Percentiles rank a stretch among this genome's conserved stretches.
Conservation (phyloP, 2,329 filamentous ascomycete species). For the Claviceps maximensis region DNA sequence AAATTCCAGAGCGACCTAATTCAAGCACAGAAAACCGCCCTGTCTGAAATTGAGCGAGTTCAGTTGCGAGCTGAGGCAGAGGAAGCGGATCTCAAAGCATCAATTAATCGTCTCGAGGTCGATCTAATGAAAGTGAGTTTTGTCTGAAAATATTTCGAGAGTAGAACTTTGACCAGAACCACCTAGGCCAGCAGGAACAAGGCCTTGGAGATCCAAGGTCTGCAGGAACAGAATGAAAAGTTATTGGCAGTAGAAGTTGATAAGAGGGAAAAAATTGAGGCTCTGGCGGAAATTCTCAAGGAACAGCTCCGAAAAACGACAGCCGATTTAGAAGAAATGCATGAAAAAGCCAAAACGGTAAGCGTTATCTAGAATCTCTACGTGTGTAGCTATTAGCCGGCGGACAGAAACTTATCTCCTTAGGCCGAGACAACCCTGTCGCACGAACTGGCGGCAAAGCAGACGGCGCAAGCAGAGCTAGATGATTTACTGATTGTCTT, state of each 20-base stretch:
- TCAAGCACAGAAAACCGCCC: slow-evolving; percentile 32
- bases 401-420: not conserved
- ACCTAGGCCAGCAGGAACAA: slow-evolving; percentile 45
- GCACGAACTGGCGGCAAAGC: slow-evolving; percentile 46
- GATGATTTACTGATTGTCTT: slow-evolving; percentile 75
- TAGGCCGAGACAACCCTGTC: slow-evolving; percentile 20
- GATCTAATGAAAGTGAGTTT: slow-evolving; percentile 43
- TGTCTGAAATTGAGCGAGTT: slow-evolving; percentile 35
- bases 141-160: not conserved
- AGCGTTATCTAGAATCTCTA: not conserved
- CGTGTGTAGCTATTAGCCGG: not conserved
- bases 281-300: slow-evolving; percentile 14
- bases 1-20: slow-evolving; percentile 25
- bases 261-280: slow-evolving; percentile 13
- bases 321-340: slow-evolving; percentile 10
- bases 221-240: slow-evolving; percentile 26
- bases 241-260: slow-evolving; percentile 24
- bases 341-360: slow-evolving; percentile 15
- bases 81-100: slow-evolving; percentile 47
- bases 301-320: slow-evolving; percentile 13
- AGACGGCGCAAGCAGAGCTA: slow-evolving; percentile 55
- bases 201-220: slow-evolving; percentile 43
- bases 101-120: slow-evolving; percentile 47
- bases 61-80: slow-evolving; percentile 44
- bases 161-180: not conserved